Evolutionary conservation across 768 basidiomycete species (phyloP), one percentile per base, ranked within the genome.

Genomic region (Hypholoma fasciculare): DNA sequence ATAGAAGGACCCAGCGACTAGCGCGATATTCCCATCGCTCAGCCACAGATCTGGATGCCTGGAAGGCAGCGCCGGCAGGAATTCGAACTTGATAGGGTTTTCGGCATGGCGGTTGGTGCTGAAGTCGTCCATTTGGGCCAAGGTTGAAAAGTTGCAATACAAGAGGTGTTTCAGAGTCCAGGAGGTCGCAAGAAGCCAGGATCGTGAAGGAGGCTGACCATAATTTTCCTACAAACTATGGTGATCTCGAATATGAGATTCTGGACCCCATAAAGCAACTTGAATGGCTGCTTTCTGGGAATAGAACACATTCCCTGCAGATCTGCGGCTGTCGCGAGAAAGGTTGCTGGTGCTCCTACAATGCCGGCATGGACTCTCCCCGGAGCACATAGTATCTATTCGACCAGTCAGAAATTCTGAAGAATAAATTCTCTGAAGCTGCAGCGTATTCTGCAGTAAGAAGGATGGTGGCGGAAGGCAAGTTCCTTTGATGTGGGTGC

Each of bases 11-110:
- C 76, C 82, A 50, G 86, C 76, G 20, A 63, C 64, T 30, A 92
- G 69, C 14, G 82, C 87, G 43, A 91, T 69, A 63, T 89, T 90
- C 17, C 87, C 90, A 66, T 91, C 89, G 34, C 75, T 73, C 61
- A 92, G 90, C 67, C 75, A 86, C 16, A 90, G 73, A 47, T 81
- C 78, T 16, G 75, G 75, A 65, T 86, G 82, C 58, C 79, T 74
- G 55, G 65, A 72, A 14, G 72, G 77, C 36, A 56, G 30, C 34
- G 61, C 37, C 13, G 56, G 46, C 13, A 52, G 40, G 16, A 48
- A 44, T 8, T 67, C 63, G n/a, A 60, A 39, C 51, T 54, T 59
- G 27, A 57, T 27, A 23, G 49, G 36, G 59, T 49, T 57, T 51
- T 58, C 61, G 47, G 71, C 71, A 60, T 76, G 76, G 36, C 76